Evolutionary conservation across 345 rosid genomes (phyloP), one percentile per base, ranked within the genome.

Genomic region (Odontarrhena argentea): DNA sequence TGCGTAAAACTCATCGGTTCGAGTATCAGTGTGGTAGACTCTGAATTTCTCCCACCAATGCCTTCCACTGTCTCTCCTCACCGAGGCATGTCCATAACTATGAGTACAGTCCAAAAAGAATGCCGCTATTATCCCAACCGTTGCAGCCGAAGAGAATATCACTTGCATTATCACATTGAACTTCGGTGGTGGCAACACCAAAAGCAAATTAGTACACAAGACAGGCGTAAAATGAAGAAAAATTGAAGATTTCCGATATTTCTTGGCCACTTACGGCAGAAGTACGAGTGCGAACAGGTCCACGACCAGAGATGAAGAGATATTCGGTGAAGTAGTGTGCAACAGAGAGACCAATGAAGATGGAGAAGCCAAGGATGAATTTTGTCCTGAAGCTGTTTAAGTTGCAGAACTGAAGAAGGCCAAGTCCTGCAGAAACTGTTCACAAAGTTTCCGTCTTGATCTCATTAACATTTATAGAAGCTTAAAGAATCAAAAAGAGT

Each of bases 41-140:
- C 84, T 74, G 75, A 93, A 93, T 73, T 85, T 90, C 32, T 34
- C 86, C 92, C 94, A 88, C 95, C 98, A 93, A 48, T 90, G 97
- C 61, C 97, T 80, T 49, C 97, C 97, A 61, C 87, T 84, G 73
- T 93, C 98, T 62, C 80, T 78, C 60, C 87, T 57, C 11, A 81
- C 80, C 0, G 87, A 64, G 53, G 54, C 68, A 44, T 88, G 79
- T 22, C 88, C 79, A 2, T 67, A 56, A 68, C 86, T 74, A 48
- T 83, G 96, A 55, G 92, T 85, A 77, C 68, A 28, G 57, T 91
- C 97, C 81, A 94, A 60, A 28, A 82, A 74, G 68, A 44, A 81
- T 0, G 92, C 96, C 2, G 83, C 74, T 12, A 80, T 46, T 8
- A 88, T 30, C 24, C 84, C 92, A 64, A 90, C 92, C 0, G 96